These are phyloP conservation scores for Thymus mandschuricus DNA, from an alignment of 257 asterid genomes.

Conservation along the genomic window DNA sequence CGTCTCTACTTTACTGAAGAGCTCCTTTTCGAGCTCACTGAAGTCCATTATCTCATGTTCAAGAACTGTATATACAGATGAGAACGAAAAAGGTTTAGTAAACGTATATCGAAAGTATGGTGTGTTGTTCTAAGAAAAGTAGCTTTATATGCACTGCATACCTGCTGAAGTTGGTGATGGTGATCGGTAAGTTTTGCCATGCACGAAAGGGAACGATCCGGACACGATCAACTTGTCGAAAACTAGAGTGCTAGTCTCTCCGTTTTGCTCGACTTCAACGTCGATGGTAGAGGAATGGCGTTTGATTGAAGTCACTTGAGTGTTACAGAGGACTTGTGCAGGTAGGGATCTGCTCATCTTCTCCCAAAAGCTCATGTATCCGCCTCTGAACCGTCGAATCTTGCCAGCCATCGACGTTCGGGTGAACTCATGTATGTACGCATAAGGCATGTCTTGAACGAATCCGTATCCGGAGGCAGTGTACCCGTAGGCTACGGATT, in stretches of 20 bases:
- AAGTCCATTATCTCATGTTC: conserved; percentile 52
- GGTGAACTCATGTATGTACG: conserved; percentile 78
- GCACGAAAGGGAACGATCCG: conserved; percentile 68
- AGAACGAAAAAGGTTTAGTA: not conserved
- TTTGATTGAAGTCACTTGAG: conserved; percentile 56
- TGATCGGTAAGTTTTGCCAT: conserved; percentile 63
- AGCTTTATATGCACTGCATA: not conserved
- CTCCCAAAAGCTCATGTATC: conserved; percentile 78
- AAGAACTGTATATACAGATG: conserved; percentile 38
- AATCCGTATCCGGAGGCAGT: conserved; percentile 93
- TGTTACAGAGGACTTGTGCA: conserved; percentile 60
- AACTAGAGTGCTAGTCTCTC: conserved; percentile 39
- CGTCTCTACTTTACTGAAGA: conserved; percentile 66
- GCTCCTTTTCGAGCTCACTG: conserved; percentile 63
- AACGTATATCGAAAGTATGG: too few species aligned
- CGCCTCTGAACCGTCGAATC: conserved; percentile 79
- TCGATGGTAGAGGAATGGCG: conserved; percentile 42
- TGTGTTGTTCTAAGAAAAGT: too few species aligned
- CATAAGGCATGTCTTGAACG: conserved; percentile 82
- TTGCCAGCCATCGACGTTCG: conserved; percentile 88
- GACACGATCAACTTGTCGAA: conserved; percentile 76
- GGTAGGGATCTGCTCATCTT: conserved; percentile 58
- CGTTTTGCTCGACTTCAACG: conserved; percentile 44
- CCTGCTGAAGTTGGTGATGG: conserved; percentile 44
- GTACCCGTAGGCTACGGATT: conserved; percentile 80